These are phyloP conservation scores for Claviceps sorghi DNA, from an alignment of 2,329 filamentous ascomycete genomes.

Conservation along the genomic window DNA sequence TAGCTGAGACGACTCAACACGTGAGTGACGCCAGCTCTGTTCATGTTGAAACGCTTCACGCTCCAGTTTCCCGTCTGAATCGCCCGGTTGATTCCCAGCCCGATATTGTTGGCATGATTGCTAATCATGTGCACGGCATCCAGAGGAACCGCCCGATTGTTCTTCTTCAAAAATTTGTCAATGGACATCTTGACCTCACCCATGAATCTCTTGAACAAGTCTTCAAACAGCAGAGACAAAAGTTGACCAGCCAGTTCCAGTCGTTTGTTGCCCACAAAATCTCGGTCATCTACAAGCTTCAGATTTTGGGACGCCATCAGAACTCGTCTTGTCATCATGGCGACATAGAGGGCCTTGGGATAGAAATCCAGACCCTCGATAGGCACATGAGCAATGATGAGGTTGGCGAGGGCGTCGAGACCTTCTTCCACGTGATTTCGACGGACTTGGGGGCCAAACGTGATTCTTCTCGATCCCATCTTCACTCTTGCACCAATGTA, in stretches of 20 bases:
- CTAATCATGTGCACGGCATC: conserved; percentile 76
- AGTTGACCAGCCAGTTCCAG: conserved; percentile 90
- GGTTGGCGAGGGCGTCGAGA: conserved; percentile 78
- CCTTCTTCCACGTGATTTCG: conserved; percentile 83
- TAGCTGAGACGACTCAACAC: conserved; percentile 92
- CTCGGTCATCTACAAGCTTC: conserved; percentile 82
- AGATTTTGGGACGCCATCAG: conserved; percentile 86
- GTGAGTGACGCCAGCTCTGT: conserved; percentile 89
- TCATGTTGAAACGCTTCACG: conserved; percentile 97
- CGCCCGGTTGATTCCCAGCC: conserved; percentile 82
- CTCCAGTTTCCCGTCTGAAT: conserved; percentile 98
- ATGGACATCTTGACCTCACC: conserved; percentile 81
- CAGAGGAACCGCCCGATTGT: conserved; percentile 73
- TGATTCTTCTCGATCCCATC: conserved; percentile 57
- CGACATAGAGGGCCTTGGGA: conserved; percentile 92
- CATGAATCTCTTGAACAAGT: conserved; percentile 93
- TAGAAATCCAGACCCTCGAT: conserved; percentile 87
- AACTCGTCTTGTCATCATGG: conserved; percentile 93
- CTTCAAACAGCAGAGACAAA: conserved; percentile 85
- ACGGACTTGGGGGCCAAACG: conserved; percentile 39
- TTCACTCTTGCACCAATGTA: conserved; percentile 80
- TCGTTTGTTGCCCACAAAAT: conserved; percentile 96
- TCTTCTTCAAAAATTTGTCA: conserved; percentile 90
- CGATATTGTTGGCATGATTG: conserved; percentile 75
- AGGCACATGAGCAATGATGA: conserved; percentile 88